Evolutionary conservation across 306 rosid species (phyloP).

Genomic region (Acacia crassicarpa): DNA sequence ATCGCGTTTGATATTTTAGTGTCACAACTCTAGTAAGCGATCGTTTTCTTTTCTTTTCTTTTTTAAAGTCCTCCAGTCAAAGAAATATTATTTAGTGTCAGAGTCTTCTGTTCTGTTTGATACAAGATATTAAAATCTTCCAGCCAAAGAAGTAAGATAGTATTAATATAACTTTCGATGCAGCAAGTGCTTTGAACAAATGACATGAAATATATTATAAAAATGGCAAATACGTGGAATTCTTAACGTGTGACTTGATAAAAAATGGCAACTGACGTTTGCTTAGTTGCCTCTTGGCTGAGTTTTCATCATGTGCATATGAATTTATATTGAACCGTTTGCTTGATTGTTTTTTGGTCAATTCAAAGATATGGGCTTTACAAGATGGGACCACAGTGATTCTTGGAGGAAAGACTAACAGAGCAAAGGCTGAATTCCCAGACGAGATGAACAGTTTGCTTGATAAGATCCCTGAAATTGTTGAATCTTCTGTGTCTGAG

Average conservation of each 20-base stretch:
- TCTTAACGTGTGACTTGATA: background rate
- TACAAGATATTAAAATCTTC: slow-evolving; percentile 12
- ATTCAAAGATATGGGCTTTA: slow-evolving; percentile 83
- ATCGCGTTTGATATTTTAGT: background rate
- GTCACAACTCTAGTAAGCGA: background rate
- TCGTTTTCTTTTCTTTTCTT: slow-evolving; percentile 12
- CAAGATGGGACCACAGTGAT: slow-evolving; percentile 89
- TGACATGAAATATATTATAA: slow-evolving; percentile 1
- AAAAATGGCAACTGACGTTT: background rate
- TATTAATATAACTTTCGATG: background rate
- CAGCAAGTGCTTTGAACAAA: background rate
- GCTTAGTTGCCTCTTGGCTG: slow-evolving; percentile 10
- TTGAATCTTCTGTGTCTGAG: slow-evolving; percentile 53
- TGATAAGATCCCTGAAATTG: slow-evolving; percentile 75
- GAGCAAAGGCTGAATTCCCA: slow-evolving; percentile 84
- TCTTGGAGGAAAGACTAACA: slow-evolving; percentile 85
- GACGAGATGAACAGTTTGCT: slow-evolving; percentile 82
- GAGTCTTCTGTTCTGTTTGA: background rate
- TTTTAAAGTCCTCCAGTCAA: slow-evolving; percentile 11
- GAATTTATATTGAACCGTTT: slow-evolving; percentile 8
- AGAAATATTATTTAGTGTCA: background rate
- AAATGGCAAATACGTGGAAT: background rate
- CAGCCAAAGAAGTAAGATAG: slow-evolving; percentile 12
- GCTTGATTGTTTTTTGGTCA: slow-evolving; percentile 29
- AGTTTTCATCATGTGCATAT: slow-evolving; percentile 9